Base-by-base conservation (phyloP, 495 filamentous ascomycete genomes). In the Astrothelium subdiscretum region DNA sequence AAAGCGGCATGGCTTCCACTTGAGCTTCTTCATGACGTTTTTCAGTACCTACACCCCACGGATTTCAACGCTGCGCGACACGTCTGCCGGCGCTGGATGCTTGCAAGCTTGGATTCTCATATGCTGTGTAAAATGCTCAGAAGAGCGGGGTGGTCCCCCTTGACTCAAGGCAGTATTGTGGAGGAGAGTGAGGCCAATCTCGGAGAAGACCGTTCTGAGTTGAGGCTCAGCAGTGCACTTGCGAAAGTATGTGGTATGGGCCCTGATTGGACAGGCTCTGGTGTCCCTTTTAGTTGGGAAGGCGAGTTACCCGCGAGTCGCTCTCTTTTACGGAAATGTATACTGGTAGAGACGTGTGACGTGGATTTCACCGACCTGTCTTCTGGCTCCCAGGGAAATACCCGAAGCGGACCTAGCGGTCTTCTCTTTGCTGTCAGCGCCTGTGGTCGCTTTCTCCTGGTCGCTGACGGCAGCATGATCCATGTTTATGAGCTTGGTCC, bases 51-150 rank as follows among this genome's bases (percentile, higher is more conserved):
- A 5, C 70, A 72, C 12, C 85, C 87, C 0, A 61, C 74, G 4
- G 84, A 87, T 66, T 89, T 90, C 67, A 78, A 90, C 66, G 78
- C 82, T 64, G 85, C 86, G 13, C 78, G 87, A 54, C 80, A 83
- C 59, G 80, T 81, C 10, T 90, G 87, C 65, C 80, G 79, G 54
- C 75, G 75, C 57, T 91, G 86, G 87, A 83, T 87, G 77, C 75
- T 79, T 15, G 78, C 80, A 35, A 84, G 85, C 43, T 72, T 90
- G n/a, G 74, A 86, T 29, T 66, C 68, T 40, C 70, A 65, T 0
- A 65, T 89, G 8, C 73, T 89, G 26, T 70, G 75, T 5, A 66
- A 57, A 29, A 84, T 81, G 81, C 70, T 85, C 32, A 81, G 77
- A 64, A 73, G 76, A 31, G 85, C 78, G 52, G 87, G 80, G n/a